Base-by-base conservation (phyloP, 2,329 filamentous ascomycete species). In the Fusarium bactridioides region DNA sequence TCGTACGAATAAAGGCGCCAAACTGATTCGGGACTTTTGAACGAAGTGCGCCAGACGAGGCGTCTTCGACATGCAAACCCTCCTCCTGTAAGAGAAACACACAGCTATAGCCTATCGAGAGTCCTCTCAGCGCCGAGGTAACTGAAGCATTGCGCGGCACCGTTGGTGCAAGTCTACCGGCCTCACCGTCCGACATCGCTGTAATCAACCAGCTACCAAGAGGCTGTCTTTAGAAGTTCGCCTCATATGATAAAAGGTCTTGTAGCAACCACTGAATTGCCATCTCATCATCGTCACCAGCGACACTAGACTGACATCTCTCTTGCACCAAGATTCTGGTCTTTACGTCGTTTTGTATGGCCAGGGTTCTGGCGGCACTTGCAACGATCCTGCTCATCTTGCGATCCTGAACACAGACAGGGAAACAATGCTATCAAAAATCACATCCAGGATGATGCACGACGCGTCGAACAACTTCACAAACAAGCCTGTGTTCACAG, bases 121-220 rank as follows among this genome's bases (percentile, higher is more conserved):
- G 50, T 54, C 59, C 60, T 58, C 55, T 54, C 65, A 76, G 53
- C 54, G 61, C 69, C 66, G 58, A 66, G 64, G 58, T 48, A 53
- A 56, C 48, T 57, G 45, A 72, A 53, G 57, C 57, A 69, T 61
- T 70, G 61, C 41, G 59, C 64, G 53, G 61, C 64, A 73, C 74
- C 62, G 67, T 70, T 70, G 61, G 58, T 62, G 65, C 63, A 72
- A 63, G 67, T 65, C 60, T 54, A 61, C 68, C 73, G 73, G 70
- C 69, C 62, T 77, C 67, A 68, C 75, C 75, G 70, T 76, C 72
- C 72, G 63, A 76, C 67, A 77, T 76, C 72, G 74, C 68, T 67
- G 59, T n/a, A 64, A 43, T 53, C 50, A 64, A 47, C 37, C 53
- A 51, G 61, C 53, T 68, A 57, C 48, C 19, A n/a, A 54, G 50